Base-by-base conservation (phyloP, 2,329 filamentous ascomycete species). In the Cladophialophora carrionii region DNA sequence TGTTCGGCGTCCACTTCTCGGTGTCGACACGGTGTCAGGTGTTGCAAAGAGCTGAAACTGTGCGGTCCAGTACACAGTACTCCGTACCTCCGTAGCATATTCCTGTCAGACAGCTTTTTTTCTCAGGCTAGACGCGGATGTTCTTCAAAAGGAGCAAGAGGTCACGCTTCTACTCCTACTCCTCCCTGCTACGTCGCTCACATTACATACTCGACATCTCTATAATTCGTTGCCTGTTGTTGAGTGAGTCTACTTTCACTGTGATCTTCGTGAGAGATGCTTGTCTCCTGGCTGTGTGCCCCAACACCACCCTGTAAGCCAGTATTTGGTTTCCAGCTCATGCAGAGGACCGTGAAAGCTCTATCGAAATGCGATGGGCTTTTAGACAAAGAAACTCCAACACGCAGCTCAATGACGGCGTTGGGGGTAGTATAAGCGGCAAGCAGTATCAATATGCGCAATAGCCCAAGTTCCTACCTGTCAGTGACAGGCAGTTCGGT, bases 121-220 rank as follows among this genome's bases (percentile, higher is more conserved):
- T 17, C 3, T 6, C 14, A 14, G 37, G 14, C 17, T 54, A 17
- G 6, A 22, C 1, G 52, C 32, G 5, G 26, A 32, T 12, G n/a
- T 49, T 64, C 49, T 57, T 52, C 14, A 57, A 61, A 14, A 65
- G 37, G 26, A 31, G 63, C n/a, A 65, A 53, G 43, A 22, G 48
- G 53, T 34, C 55, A 55, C 34, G 49, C 55, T 32, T 9, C 51
- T 12, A 29, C 12, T n/a, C 22, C 14, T 32, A n/a, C n/a, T 54
- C 24, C 8, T 6, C 6, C 12, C 10, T 54, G 4, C 20, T 29
- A 22, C 24, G 8, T 49, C 24, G 12, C 22, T 34, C 46, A n/a
- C 52, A 55, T n/a, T 29, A 6, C 26, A 8, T 32, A 1, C 51
- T n/a, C 14, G 12, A n/a, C 22, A 54, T 8, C 51, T 54, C 12